Percentiles rank a stretch among this genome's conserved stretches.
Conservation (phyloP, 2,329 filamentous ascomycete genomes). For the Boeremia exigua region DNA sequence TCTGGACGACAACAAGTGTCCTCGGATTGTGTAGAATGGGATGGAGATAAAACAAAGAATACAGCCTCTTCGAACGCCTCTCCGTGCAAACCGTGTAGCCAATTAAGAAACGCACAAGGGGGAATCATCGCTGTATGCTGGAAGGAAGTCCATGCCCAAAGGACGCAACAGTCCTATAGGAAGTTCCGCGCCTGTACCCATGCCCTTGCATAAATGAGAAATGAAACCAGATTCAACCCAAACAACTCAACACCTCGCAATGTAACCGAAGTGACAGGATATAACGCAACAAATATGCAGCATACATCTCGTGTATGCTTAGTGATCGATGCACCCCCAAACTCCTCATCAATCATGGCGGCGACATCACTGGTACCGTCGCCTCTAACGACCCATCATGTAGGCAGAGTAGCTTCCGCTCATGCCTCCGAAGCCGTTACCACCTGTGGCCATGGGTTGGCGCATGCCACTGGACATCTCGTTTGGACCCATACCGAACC, state of each 20-base stretch:
- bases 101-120: constrained; percentile 50
- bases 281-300: constrained; percentile 47
- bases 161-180: constrained; percentile 41
- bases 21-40: constrained; percentile 3
- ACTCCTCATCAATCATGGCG: constrained; percentile 48
- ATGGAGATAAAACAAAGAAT: constrained; percentile 15
- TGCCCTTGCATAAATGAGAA: constrained; percentile 48
- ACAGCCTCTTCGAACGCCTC: constrained; percentile 37
- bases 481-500: constrained; percentile 44
- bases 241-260: constrained; percentile 49
- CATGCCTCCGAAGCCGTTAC: constrained; percentile 42
- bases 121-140: constrained; percentile 54
- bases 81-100: constrained; percentile 36
- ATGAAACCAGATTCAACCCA: constrained; percentile 38
- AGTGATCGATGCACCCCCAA: constrained; percentile 39
- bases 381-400: constrained; percentile 48
- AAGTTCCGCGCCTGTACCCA: constrained; percentile 49
- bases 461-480: constrained; percentile 45
- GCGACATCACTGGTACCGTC: constrained; percentile 27
- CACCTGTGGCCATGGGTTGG: constrained; percentile 42
- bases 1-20: neutral
- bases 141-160: constrained; percentile 48
- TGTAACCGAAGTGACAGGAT: constrained; percentile 51
- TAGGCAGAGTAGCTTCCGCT: constrained; percentile 44
- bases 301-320: constrained; percentile 39